These are phyloP conservation scores for Penicillium paxilli DNA, from an alignment of 495 filamentous ascomycete genomes.

Conservation along the genomic window DNA sequence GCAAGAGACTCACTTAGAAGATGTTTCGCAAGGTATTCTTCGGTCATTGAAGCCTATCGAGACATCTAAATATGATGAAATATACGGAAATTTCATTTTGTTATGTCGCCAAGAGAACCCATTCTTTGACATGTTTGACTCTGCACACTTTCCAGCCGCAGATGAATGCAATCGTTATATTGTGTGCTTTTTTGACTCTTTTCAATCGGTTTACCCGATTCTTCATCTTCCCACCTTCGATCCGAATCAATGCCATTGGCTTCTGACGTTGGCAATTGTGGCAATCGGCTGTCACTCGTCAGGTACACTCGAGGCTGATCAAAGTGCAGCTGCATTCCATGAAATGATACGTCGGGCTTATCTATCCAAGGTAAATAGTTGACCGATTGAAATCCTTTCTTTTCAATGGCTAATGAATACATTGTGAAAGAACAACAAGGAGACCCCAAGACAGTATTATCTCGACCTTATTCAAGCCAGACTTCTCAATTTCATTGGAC, in stretches of 20 bases:
- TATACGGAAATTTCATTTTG: conserved; percentile 33
- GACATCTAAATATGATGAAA: conserved; percentile 31
- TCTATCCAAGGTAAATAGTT: conserved; percentile 30
- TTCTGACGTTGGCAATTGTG: conserved; percentile 42
- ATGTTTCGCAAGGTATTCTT: conserved; percentile 7
- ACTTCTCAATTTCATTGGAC: conserved; percentile 43
- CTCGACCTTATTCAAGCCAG: conserved; percentile 41
- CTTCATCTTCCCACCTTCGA: conserved; percentile 44
- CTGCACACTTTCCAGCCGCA: conserved; percentile 32
- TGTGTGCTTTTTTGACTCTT: conserved; percentile 37
- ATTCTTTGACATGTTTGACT: conserved; percentile 39
- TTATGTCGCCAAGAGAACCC: conserved; percentile 37
- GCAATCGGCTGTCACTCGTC: conserved; percentile 46
- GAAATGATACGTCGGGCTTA: conserved; percentile 47
- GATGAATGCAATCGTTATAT: conserved; percentile 34
- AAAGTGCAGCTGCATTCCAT: conserved; percentile 36
- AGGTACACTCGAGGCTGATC: conserved; percentile 23
- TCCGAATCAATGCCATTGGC: conserved; percentile 41
- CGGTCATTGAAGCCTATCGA: conserved; percentile 24
- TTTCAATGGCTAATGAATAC: conserved; percentile 2
- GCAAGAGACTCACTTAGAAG: conserved; percentile 14
- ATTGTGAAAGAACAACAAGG: conserved; percentile 28
- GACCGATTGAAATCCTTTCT: not conserved
- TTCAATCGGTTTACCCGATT: conserved; percentile 46
- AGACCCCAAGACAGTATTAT: conserved; percentile 8